phyloP scores from a whole-genome alignment of 441 rosid genomes.

The Pelargonium fulgidum region DNA sequence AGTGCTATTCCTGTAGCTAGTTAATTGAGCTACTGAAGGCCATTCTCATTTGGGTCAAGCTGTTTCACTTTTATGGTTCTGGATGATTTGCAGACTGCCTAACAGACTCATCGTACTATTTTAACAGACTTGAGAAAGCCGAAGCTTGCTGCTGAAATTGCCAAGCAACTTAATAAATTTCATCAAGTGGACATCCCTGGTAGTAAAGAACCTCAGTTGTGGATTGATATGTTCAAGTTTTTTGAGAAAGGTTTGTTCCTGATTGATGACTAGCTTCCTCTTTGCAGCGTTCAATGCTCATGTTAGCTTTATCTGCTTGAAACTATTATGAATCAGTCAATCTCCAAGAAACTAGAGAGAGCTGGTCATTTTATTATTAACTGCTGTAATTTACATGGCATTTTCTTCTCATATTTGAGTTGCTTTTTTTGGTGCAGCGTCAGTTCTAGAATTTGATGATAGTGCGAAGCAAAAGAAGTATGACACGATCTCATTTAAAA shows the following conservation, averaged over 20 bases:
- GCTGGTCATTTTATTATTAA: background rate
- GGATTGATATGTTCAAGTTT: conserved; percentile 81
- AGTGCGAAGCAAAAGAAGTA: conserved; percentile 58
- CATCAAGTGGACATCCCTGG: conserved; percentile 86
- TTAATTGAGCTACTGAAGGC: background rate
- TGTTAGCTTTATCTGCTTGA: background rate
- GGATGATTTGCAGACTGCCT: conserved; percentile 8
- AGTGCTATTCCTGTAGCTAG: background rate
- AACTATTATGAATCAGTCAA: conserved; percentile 4
- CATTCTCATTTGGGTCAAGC: background rate
- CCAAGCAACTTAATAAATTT: conserved; percentile 68
- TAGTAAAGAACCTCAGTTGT: conserved; percentile 83
- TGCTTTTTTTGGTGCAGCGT: conserved; percentile 47
- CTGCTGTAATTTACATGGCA: background rate
- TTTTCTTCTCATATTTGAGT: conserved; percentile 19
- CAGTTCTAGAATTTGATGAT: conserved; percentile 61
- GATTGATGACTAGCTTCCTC: background rate
- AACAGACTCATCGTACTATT: background rate
- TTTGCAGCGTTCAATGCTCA: background rate
- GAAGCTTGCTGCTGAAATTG: conserved; percentile 74
- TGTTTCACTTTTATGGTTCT: background rate
- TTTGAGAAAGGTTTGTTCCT: conserved; percentile 60
- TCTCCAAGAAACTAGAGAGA: conserved; percentile 4
- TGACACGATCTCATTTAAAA: conserved; percentile 60
- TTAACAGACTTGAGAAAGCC: conserved; percentile 72